A percentile compares a stretch with the other conserved stretches of the same genome.
phyloP scores from a whole-genome alignment of 179 eudicot species.

The Silene coronaria region DNA sequence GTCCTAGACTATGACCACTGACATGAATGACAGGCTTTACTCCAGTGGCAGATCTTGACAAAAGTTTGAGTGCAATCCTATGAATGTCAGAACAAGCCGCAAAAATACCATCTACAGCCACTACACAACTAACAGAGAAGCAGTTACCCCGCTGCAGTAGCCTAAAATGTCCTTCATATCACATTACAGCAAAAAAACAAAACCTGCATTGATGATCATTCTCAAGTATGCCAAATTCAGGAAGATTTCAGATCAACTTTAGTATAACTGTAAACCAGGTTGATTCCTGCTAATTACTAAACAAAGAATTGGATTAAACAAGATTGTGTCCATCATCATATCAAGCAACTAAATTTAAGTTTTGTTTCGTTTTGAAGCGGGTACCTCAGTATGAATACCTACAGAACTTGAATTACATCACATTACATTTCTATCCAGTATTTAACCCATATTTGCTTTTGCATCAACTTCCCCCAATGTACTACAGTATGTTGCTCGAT shows the following conservation, averaged over 20 bases:
- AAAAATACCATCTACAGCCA: not conserved
- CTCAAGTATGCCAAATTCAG: not conserved
- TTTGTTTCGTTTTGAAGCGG: too few species aligned
- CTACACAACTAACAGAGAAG: not conserved
- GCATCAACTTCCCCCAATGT: constrained; percentile 16
- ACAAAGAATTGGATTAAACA: constrained; percentile 20
- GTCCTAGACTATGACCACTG: not conserved
- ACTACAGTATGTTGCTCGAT: constrained; percentile 12
- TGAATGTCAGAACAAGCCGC: not conserved
- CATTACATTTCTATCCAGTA: constrained; percentile 1
- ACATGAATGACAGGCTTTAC: not conserved
- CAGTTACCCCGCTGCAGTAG: not conserved
- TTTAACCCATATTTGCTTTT: constrained; percentile 15
- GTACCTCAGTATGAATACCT: constrained; percentile 1
- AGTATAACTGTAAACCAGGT: not conserved
- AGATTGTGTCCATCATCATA: not conserved
- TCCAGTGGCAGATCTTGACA: too few species aligned
- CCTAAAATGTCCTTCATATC: not conserved
- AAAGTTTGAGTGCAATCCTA: not conserved
- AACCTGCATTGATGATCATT: not conserved
- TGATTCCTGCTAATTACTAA: constrained; percentile 2
- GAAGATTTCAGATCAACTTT: not conserved
- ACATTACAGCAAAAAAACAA: constrained; percentile 8
- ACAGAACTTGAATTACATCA: constrained; percentile 17
- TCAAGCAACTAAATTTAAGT: constrained; percentile 16